A percentile compares a stretch with the other conserved stretches of the same genome.
Evolutionary conservation across 192 early-diverging fungal genomes (phyloP).

Genomic region (Rhizoclosmatium sp.): DNA sequence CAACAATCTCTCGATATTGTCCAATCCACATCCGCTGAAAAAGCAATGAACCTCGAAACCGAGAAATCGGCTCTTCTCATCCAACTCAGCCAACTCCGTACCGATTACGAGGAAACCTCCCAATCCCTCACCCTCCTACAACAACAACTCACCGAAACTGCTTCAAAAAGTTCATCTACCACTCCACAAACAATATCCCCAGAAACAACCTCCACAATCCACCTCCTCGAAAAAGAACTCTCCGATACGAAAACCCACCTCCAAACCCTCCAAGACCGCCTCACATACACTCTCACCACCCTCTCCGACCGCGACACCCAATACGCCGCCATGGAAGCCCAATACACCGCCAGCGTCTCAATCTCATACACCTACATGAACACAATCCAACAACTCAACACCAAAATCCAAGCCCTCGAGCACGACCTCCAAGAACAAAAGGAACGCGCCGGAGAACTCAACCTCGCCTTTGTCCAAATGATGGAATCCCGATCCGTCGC

Average conservation of each 20-base stretch:
- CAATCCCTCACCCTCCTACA: background rate
- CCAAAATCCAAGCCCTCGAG: background rate
- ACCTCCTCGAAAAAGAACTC: background rate
- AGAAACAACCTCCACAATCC: background rate
- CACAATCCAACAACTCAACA: conserved; percentile 1
- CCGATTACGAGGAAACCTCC: background rate
- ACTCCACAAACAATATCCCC: no score
- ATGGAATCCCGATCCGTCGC: conserved; percentile 3
- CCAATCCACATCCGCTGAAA: background rate
- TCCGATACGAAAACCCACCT: background rate
- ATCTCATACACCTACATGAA: background rate
- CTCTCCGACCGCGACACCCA: background rate
- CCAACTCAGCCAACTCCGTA: background rate
- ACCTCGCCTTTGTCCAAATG: background rate
- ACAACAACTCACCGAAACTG: no score
- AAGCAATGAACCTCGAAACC: background rate
- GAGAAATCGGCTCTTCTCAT: background rate
- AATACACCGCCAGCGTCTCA: background rate
- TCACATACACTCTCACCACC: background rate
- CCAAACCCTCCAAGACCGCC: conserved; percentile 1
- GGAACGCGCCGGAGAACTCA: background rate
- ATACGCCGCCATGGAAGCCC: background rate
- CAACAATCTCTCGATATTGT: conserved; percentile 9
- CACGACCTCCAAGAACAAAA: background rate
- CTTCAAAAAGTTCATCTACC: no score